These are phyloP conservation scores for Thraustochytrium striatum DNA, from an alignment of 352 stramenopile genomes.

Conservation along the genomic window DNA sequence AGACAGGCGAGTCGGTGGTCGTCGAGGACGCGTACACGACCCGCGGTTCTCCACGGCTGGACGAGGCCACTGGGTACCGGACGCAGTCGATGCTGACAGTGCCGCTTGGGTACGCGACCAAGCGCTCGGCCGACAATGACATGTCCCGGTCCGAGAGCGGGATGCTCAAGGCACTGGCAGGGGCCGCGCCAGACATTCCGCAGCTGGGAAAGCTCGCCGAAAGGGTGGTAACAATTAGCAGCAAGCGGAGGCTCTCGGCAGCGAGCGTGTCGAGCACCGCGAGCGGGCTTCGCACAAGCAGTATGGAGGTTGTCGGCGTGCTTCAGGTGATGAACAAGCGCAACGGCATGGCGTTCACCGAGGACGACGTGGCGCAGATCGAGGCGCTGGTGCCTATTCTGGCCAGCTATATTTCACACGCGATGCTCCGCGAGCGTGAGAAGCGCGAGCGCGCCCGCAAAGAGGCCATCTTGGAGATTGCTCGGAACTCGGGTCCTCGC, in stretches of 20 bases:
- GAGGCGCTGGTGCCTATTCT: slow-evolving; percentile 31
- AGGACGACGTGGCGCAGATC: background rate
- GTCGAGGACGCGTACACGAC: background rate
- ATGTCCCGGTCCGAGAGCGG: background rate
- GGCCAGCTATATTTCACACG: background rate
- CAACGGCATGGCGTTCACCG: slow-evolving; percentile 5
- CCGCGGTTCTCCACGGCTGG: background rate
- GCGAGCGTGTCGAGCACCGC: background rate
- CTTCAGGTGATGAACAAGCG: slow-evolving; percentile 46
- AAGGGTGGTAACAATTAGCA: too few species aligned
- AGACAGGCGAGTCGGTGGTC: background rate
- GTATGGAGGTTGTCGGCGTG: slow-evolving; percentile 9
- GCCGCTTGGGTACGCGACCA: background rate
- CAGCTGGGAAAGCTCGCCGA: too few species aligned
- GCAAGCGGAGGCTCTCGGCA: too few species aligned
- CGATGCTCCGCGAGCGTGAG: slow-evolving; percentile 20
- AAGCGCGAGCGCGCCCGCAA: slow-evolving; percentile 6
- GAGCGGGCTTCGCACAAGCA: background rate
- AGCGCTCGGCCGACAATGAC: background rate
- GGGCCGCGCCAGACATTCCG: too few species aligned
- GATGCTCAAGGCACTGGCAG: background rate
- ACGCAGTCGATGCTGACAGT: slow-evolving; percentile 22
- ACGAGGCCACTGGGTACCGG: background rate
- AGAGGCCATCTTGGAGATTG: slow-evolving; percentile 42
- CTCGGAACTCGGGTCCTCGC: background rate